Conservation (phyloP, 345 rosid species). For the Luvunga scandens region DNA sequence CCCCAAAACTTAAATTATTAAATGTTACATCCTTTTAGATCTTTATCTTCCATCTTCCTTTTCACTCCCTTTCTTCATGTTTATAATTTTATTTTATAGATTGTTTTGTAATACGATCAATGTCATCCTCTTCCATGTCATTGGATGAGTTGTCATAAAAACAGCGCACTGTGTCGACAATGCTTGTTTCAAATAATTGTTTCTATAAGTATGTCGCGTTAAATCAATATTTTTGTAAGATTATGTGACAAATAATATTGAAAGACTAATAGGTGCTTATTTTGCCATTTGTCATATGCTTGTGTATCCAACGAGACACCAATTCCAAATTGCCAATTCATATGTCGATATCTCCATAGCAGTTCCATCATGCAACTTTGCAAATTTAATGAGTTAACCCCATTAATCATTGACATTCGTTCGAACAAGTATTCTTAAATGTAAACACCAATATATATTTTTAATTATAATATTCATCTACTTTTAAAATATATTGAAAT, state of each 20-base stretch:
- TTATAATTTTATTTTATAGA: background rate
- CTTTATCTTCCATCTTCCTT: background rate
- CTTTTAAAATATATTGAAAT: background rate
- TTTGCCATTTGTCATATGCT: constrained; percentile 18
- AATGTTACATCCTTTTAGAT: constrained; percentile 2
- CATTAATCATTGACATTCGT: background rate
- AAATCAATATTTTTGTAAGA: constrained; percentile 2
- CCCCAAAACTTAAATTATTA: background rate
- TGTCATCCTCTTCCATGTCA: background rate
- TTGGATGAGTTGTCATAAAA: background rate
- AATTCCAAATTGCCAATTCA: background rate
- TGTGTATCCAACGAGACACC: background rate
- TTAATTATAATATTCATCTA: no score
- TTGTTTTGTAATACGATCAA: background rate
- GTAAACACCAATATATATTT: background rate
- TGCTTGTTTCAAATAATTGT: constrained; percentile 2
- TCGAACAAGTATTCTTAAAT: background rate
- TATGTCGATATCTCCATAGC: background rate
- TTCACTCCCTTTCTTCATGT: background rate
- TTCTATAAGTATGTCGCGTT: background rate
- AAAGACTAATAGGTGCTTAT: constrained; percentile 11
- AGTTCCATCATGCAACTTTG: background rate
- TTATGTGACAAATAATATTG: background rate
- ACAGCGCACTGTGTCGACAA: constrained; percentile 21
- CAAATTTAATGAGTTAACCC: background rate